phyloP scores from a whole-genome alignment of 495 filamentous ascomycete genomes.

The Penicillium egyptiacum region DNA sequence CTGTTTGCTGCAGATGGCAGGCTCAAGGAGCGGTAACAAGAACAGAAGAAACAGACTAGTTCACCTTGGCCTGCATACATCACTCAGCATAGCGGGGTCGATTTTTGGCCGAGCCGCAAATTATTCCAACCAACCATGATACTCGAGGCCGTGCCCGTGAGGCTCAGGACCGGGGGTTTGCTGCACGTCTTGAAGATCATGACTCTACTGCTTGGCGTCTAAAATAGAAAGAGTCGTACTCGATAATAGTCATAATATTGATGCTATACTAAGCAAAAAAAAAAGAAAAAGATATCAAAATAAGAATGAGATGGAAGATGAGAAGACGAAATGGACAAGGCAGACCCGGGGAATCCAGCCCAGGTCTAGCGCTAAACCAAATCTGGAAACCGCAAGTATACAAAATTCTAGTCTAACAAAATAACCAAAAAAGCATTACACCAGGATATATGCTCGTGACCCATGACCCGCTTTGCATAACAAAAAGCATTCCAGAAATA shows the following conservation, averaged over 20 bases:
- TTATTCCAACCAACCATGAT: constrained; percentile 5
- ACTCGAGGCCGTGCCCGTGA: constrained; percentile 6
- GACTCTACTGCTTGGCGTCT: constrained; percentile 16
- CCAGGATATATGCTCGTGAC: constrained; percentile 11
- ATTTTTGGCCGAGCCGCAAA: constrained; percentile 3
- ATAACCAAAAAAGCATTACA: constrained; percentile 6
- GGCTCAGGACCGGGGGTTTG: constrained; percentile 15
- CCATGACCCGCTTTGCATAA: constrained; percentile 9
- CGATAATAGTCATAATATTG: background rate
- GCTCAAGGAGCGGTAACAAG: constrained; percentile 12
- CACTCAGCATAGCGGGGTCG: constrained; percentile 5
- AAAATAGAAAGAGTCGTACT: background rate
- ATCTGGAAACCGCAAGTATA: constrained; percentile 11
- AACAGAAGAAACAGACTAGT: constrained; percentile 1
- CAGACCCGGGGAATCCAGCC: constrained; percentile 4
- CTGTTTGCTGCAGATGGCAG: constrained; percentile 9
- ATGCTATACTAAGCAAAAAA: constrained; percentile 3
- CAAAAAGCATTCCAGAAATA: background rate
- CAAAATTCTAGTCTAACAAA: constrained; percentile 9
- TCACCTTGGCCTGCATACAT: constrained; percentile 4
- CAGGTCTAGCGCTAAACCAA: constrained; percentile 8
- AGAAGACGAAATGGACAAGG: constrained; percentile 2
- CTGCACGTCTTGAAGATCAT: constrained; percentile 15
- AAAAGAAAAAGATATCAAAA: background rate
- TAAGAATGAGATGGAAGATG: background rate